These are phyloP conservation scores for Ophiostoma australiae DNA, from an alignment of 2,329 filamentous ascomycete species.

Conservation along the genomic window DNA sequence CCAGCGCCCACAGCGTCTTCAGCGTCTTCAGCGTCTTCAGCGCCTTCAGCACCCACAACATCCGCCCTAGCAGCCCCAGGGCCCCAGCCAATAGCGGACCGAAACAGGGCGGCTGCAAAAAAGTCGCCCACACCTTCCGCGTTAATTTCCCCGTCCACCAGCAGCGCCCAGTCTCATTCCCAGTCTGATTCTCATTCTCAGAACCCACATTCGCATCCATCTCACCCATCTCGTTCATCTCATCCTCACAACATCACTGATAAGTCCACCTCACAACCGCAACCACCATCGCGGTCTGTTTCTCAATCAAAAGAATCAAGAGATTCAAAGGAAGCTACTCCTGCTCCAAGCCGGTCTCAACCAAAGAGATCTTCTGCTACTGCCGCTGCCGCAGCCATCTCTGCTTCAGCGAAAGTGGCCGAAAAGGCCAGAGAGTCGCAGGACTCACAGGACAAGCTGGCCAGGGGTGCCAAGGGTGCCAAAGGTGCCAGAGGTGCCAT, in stretches of 20 bases:
- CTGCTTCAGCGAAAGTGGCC: slow-evolving; percentile 19
- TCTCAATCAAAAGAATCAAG: background rate
- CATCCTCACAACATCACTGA: slow-evolving; percentile 18
- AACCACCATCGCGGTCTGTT: slow-evolving; percentile 15
- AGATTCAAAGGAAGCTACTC: background rate
- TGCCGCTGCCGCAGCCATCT: slow-evolving; percentile 21
- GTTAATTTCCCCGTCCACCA: slow-evolving; percentile 26
- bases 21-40: slow-evolving; percentile 21
- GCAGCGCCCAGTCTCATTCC: background rate
- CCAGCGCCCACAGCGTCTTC: background rate
- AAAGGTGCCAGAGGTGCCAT: slow-evolving; percentile 7
- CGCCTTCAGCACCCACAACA: slow-evolving; percentile 24
- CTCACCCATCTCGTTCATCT: slow-evolving; percentile 10
- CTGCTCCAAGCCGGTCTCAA: background rate
- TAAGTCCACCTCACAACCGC: slow-evolving; percentile 20
- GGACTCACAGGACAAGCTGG: background rate
- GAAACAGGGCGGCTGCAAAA: slow-evolving; percentile 31
- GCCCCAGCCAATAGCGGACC: slow-evolving; percentile 32
- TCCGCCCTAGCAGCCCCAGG: slow-evolving; percentile 17
- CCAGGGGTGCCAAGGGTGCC: background rate
- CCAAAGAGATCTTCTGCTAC: slow-evolving; percentile 20
- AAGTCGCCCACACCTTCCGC: slow-evolving; percentile 27
- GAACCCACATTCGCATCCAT: background rate
- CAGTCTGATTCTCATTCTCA: background rate
- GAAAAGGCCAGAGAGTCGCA: slow-evolving; percentile 2